A percentile compares a stretch with the other conserved stretches of the same genome.
phyloP scores from a whole-genome alignment of 768 basidiomycete genomes.

The Flagelloscypha sp. region DNA sequence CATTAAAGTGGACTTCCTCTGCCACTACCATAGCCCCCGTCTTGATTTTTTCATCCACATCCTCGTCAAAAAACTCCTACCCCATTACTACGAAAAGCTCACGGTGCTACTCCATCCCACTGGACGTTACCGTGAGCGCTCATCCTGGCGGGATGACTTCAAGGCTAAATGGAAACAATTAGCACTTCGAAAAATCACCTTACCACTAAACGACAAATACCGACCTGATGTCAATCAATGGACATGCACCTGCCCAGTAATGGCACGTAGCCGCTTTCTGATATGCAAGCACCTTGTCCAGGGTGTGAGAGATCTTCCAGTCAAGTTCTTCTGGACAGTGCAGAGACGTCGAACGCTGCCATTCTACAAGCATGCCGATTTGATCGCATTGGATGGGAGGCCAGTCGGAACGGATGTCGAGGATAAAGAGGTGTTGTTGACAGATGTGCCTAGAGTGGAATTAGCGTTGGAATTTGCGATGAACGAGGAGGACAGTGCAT shows the following conservation, averaged over 20 bases:
- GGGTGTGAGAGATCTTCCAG: conserved; percentile 14
- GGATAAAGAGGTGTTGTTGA: not conserved
- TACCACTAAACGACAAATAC: conserved; percentile 4
- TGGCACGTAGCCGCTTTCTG: conserved; percentile 12
- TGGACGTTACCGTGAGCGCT: conserved; percentile 6
- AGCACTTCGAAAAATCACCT: not conserved
- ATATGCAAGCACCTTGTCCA: conserved; percentile 19
- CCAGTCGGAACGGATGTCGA: too few species aligned
- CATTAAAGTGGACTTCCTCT: conserved; percentile 17
- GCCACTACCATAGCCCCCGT: conserved; percentile 13
- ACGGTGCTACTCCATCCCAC: conserved; percentile 1
- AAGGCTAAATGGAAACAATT: conserved; percentile 10
- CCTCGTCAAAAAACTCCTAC: conserved; percentile 9
- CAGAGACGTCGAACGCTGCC: conserved; percentile 12
- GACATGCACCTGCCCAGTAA: conserved; percentile 14
- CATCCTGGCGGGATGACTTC: conserved; percentile 8
- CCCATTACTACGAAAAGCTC: conserved; percentile 2
- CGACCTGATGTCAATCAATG: conserved; percentile 3
- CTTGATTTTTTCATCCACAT: conserved; percentile 16
- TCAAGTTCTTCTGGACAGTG: conserved; percentile 17
- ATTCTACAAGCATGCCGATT: conserved; percentile 14
- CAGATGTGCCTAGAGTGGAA: too few species aligned
- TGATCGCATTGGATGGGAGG: conserved; percentile 10
- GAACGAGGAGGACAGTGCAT: conserved; percentile 10
- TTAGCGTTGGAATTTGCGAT: conserved; percentile 9